phyloP scores from a whole-genome alignment of 2,329 filamentous ascomycete genomes.

The Paecilomyces variotii region DNA sequence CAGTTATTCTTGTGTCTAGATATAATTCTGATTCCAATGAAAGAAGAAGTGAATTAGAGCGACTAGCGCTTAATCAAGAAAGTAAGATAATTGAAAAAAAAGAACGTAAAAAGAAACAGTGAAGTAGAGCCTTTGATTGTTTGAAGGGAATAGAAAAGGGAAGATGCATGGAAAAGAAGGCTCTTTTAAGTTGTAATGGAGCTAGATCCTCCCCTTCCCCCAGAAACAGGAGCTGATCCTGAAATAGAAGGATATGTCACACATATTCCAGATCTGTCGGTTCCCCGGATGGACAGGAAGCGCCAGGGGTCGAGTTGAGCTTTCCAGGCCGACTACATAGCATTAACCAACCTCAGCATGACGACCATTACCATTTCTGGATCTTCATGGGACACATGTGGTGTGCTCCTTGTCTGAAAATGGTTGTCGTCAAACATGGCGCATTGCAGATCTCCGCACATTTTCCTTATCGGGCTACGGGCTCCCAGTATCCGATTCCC shows the following conservation, averaged over 20 bases:
- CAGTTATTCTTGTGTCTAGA: background rate
- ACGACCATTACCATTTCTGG: background rate
- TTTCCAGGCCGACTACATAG: background rate
- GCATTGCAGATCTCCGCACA: background rate
- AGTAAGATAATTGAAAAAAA: background rate
- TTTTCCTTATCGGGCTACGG: background rate
- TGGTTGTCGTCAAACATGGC: background rate
- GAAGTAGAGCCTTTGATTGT: background rate
- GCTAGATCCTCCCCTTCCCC: background rate
- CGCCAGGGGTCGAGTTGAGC: background rate
- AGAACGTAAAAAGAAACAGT: background rate
- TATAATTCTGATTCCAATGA: background rate
- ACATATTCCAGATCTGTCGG: conserved; percentile 2
- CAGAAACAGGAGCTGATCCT: background rate
- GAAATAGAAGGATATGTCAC: background rate
- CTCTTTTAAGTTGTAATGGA: background rate
- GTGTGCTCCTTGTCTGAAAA: background rate
- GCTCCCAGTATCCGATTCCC: background rate
- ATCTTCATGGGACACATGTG: background rate
- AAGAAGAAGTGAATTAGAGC: background rate
- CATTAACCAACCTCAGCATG: background rate
- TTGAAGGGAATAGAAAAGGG: background rate
- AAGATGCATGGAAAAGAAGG: background rate
- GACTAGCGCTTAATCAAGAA: background rate
- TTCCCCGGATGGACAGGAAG: background rate